Percentiles rank a stretch among this genome's conserved stretches.
Evolutionary conservation across 2,329 filamentous ascomycete genomes (phyloP).

Genomic region (Fusarium cicatricum): DNA sequence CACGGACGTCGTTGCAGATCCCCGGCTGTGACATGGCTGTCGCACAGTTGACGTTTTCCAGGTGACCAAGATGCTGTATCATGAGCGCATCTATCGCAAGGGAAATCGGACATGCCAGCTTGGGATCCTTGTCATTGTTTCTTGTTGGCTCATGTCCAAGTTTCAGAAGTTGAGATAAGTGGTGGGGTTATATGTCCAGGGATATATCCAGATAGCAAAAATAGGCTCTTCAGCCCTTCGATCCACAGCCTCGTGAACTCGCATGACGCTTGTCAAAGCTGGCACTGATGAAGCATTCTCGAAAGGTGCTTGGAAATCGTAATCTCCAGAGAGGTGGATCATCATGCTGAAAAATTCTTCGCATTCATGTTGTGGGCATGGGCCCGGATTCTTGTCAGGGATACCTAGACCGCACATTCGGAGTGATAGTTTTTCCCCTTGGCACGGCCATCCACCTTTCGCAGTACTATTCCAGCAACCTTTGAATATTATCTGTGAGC

Average conservation of each 20-base stretch:
- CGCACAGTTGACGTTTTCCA: slow-evolving; percentile 28
- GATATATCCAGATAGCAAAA: slow-evolving; percentile 15
- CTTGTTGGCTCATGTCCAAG: slow-evolving; percentile 18
- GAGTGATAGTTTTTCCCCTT: slow-evolving; percentile 29
- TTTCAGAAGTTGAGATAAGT: slow-evolving; percentile 29
- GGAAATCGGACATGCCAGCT: slow-evolving; percentile 20
- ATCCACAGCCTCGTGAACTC: slow-evolving; percentile 33
- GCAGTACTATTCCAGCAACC: slow-evolving; percentile 9
- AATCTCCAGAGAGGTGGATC: slow-evolving; percentile 40
- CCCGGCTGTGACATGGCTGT: slow-evolving; percentile 33
- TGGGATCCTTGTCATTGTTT: slow-evolving; percentile 10
- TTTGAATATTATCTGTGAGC: slow-evolving; percentile 13
- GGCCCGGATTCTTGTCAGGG: slow-evolving; percentile 33
- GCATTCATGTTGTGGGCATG: slow-evolving; percentile 25
- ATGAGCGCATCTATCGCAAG: slow-evolving; percentile 10
- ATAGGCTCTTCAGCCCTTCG: slow-evolving; percentile 28
- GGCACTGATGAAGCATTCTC: slow-evolving; percentile 14
- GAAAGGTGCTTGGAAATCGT: slow-evolving; percentile 29
- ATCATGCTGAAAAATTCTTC: slow-evolving; percentile 37
- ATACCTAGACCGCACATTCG: slow-evolving; percentile 40
- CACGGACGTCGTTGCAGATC: slow-evolving; percentile 28
- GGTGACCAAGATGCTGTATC: slow-evolving; percentile 23
- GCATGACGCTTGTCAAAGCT: slow-evolving; percentile 27
- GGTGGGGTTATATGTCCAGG: slow-evolving; percentile 20
- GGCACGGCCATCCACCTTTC: slow-evolving; percentile 15